Base-by-base conservation (phyloP, 305 asterid genomes). In the Stenogyne calaminthoides region DNA sequence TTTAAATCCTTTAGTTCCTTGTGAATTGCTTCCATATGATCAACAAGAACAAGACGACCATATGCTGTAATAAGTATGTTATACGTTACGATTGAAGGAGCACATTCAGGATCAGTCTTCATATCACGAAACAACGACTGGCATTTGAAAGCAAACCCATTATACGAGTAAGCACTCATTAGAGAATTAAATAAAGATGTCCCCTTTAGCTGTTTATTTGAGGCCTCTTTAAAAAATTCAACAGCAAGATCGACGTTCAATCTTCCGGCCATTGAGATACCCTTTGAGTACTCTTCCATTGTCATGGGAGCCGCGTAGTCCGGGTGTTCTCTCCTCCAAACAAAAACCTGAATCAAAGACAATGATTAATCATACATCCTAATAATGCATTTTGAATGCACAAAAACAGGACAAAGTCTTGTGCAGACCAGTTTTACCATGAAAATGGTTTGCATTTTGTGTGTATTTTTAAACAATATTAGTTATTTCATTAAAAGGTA, bases 31-130 rank as follows among this genome's bases (percentile, higher is more conserved):
- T 90, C 92, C 97, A 91, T 94, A 84, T 82, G 96, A 82, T 86
- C 97, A 39, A 80, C 73, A 58, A 89, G 86, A 86, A 86, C 63
- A 75, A 85, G 36, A 44, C 95, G 86, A 27, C 97, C 96, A 74
- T 76, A 90, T 15, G 87, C 79, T 4, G 93, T 83, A 76, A 94
- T 88, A 69, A 94, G 89, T 80, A 94, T 85, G 84, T 91, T 94
- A 85, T 94, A 94, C 12, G 95, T 87, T 37, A 79, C 74, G 62
- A 91, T 80, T n/a, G 97, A 83, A 3, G 99, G 99, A 39, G 74
- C 19, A 75, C 91, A 89, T 0, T 52, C 60, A 39, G 85, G 39
- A 19, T 88, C 91, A 64, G 7, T 77, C 84, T 91, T 88, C 84
- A 91, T 57, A 27, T 87, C 88, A 75, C 29, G 76, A 82, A 86